Conservation (phyloP, 371 early-diverging fungal genomes). For the Vairimorpha ceranae region DNA sequence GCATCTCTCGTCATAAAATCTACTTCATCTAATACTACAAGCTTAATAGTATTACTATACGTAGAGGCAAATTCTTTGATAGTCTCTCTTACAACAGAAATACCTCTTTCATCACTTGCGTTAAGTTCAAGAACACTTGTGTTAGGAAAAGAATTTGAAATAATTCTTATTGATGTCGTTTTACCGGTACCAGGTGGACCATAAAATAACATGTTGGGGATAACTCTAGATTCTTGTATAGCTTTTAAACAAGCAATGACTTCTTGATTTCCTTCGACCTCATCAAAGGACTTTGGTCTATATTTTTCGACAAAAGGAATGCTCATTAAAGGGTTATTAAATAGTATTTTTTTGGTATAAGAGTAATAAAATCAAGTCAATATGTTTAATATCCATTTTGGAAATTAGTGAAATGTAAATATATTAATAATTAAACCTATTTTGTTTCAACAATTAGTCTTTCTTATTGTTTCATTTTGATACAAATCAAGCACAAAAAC, state of each 20-base stretch:
- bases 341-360: no score
- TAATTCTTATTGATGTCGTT: slow-evolving; percentile 84
- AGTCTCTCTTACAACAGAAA: slow-evolving; percentile 81
- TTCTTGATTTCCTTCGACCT: slow-evolving; percentile 60
- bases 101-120: slow-evolving; percentile 97
- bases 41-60: slow-evolving; percentile 77
- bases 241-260: slow-evolving; percentile 48
- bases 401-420: no score
- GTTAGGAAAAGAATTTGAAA: slow-evolving; percentile 73
- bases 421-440: no score
- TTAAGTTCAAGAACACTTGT: slow-evolving; percentile 84
- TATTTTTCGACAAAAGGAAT: slow-evolving; percentile 60
- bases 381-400: no score
- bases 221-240: slow-evolving; percentile 52
- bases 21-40: slow-evolving; percentile 95
- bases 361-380: no score
- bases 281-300: slow-evolving; percentile 55
- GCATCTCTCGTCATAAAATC: slow-evolving; percentile 97
- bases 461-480: slow-evolving; percentile 1
- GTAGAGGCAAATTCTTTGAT: slow-evolving; percentile 86
- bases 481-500: no score
- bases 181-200: slow-evolving; percentile 93
- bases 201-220: slow-evolving; percentile 96
- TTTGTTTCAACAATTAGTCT: no score
- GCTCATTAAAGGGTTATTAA: not conserved